A percentile compares a stretch with the other conserved stretches of the same genome.
Conservation (phyloP, 2,329 filamentous ascomycete genomes). For the Thielaviopsis ethacetica region DNA sequence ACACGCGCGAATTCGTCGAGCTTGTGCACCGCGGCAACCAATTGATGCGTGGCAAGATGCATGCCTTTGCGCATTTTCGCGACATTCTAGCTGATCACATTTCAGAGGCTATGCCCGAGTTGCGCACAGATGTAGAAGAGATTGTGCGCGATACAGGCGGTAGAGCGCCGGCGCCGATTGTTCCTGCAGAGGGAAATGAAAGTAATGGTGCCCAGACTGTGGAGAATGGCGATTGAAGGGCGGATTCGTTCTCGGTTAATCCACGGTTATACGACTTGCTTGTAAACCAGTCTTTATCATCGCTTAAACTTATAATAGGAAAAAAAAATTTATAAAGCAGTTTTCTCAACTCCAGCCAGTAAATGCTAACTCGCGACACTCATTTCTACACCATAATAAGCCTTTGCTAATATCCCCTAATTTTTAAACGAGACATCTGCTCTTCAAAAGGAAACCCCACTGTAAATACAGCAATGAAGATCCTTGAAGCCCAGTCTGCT, state of each 20-base stretch:
- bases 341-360: not conserved
- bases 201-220: not conserved
- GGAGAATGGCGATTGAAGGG: slow-evolving; percentile 1
- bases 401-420: too few relatives aligned
- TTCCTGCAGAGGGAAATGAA: not conserved
- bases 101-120: slow-evolving; percentile 40
- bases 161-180: slow-evolving; percentile 2
- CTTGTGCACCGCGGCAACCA: slow-evolving; percentile 49
- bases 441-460: not conserved
- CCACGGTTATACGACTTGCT: not conserved
- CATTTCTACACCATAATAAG: too few relatives aligned
- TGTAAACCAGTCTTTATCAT: not conserved
- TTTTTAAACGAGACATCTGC: not conserved
- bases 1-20: slow-evolving; percentile 59
- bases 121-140: slow-evolving; percentile 33
- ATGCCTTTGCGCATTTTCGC: slow-evolving; percentile 43
- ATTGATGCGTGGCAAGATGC: slow-evolving; percentile 46
- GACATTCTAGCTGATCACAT: slow-evolving; percentile 46
- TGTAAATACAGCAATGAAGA: slow-evolving; percentile 35
- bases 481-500: slow-evolving; percentile 54
- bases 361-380: not conserved
- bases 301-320: not conserved
- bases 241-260: not conserved
- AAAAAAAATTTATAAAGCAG: not conserved
- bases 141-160: slow-evolving; percentile 32